These are phyloP conservation scores for Diaporthe ilicicola DNA, from an alignment of 2,329 filamentous ascomycete species.

Conservation along the genomic window DNA sequence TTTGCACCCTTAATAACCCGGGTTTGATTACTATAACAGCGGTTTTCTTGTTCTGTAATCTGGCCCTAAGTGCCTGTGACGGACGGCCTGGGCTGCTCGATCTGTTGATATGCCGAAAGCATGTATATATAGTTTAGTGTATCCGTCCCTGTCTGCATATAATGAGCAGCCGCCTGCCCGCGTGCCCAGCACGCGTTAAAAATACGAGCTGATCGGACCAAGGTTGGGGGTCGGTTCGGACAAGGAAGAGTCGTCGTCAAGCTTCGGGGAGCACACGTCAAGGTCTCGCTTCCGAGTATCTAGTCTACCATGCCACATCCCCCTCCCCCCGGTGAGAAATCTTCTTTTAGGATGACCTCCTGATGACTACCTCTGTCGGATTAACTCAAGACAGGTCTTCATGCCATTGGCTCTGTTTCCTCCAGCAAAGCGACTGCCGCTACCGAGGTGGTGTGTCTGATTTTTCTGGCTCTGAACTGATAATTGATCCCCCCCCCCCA, in stretches of 20 bases:
- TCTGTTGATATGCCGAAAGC: constrained; percentile 18
- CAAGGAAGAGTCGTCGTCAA: not conserved
- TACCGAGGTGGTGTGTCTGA: not conserved
- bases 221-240: not conserved
- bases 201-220: constrained; percentile 21
- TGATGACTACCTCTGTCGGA: too few relatives aligned
- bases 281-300: constrained; percentile 10
- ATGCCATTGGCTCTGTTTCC: too few relatives aligned
- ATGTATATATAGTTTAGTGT: not conserved
- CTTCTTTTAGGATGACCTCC: too few relatives aligned
- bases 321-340: too few relatives aligned
- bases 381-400: too few relatives aligned
- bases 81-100: constrained; percentile 1
- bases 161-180: not conserved
- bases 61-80: not conserved
- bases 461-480: not conserved
- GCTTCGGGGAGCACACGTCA: constrained; percentile 20
- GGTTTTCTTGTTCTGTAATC: too few relatives aligned
- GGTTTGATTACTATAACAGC: too few relatives aligned
- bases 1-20: too few relatives aligned
- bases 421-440: too few relatives aligned
- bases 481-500: not conserved
- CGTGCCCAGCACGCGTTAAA: not conserved
- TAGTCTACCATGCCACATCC: not conserved
- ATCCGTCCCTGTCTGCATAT: not conserved